These are phyloP conservation scores for Populus hybrid DNA, from an alignment of 441 rosid species.

Conservation along the genomic window DNA sequence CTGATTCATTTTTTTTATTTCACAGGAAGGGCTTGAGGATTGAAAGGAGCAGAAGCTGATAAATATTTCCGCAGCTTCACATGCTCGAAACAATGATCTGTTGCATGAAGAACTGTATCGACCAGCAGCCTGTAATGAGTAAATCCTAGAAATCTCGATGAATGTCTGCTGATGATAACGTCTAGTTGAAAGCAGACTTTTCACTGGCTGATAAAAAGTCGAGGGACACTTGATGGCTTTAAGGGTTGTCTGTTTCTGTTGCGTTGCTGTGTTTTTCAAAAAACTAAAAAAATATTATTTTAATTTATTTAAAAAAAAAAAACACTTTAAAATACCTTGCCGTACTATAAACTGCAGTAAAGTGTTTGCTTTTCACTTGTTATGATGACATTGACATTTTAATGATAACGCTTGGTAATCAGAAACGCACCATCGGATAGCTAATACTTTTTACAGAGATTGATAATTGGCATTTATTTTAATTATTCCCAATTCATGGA, in stretches of 20 bases:
- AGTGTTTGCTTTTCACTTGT: not conserved
- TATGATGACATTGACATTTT: not conserved
- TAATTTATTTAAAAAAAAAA: no score
- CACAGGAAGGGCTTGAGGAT: not conserved
- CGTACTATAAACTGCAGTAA: no score
- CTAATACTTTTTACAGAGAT: not conserved
- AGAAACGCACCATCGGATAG: not conserved
- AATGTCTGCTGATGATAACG: not conserved
- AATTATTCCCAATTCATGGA: not conserved
- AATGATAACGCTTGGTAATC: not conserved
- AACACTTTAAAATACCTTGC: no score
- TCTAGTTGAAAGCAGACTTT: not conserved
- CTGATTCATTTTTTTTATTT: not conserved
- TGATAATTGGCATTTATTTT: not conserved
- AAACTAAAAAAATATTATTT: no score
- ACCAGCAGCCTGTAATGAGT: not conserved
- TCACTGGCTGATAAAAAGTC: not conserved
- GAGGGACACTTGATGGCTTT: not conserved
- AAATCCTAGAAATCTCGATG: not conserved
- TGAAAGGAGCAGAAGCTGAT: not conserved
- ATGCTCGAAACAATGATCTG: not conserved
- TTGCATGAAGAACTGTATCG: not conserved
- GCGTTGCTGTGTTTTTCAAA: no score
- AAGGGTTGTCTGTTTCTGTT: no score
- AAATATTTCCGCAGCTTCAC: not conserved